Base-by-base conservation (phyloP, 495 filamentous ascomycete genomes). In the Penicillium riverlandense region DNA sequence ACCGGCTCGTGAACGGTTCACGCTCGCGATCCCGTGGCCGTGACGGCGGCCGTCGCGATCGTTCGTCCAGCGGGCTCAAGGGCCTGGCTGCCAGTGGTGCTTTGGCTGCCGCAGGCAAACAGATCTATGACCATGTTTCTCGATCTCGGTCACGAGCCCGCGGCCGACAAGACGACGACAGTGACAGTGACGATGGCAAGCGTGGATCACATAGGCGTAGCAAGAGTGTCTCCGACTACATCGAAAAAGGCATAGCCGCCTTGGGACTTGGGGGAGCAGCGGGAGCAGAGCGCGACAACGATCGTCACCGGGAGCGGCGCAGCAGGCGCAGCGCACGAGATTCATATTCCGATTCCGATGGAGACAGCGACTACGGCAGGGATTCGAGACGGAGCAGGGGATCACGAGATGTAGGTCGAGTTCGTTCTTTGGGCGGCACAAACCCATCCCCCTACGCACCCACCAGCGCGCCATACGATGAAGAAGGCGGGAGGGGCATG, bases 91-190 rank as follows among this genome's bases (percentile, higher is more conserved):
- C 85, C 1, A 80, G 81, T 11, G 88, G 86, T 11, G 65, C 88
- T 11, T 74, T 85, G n/a, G 85, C 87, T 16, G 72, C 89, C 27
- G 87, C 80, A 4, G 88, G 81, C 40, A 96, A 95, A 66, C 85
- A 88, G 48, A 69, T 88, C 44, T 77, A 80, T 52, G 80, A 88
- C 44, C 77, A 75, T 44, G 62, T 74, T 43, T 60, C 57, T 7
- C 80, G 78, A 40, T 83, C 80, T 40, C 78, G 79, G 50, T 89
- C 85, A 29, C 71, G 78, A 33, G 65, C 61, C 35, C 72, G 69
- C n/a, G 63, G 60, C 34, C 70, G 75, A 32, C 65, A 64, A 31
- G 70, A 78, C n/a, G 59, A 55, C 38, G 60, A 55, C 30, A 57
- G 53, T 31, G 62, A 63, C 37, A 61, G 62, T 33, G 78, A 77